Conservation (phyloP, 2,329 filamentous ascomycete species). For the Botrytis medusae region DNA sequence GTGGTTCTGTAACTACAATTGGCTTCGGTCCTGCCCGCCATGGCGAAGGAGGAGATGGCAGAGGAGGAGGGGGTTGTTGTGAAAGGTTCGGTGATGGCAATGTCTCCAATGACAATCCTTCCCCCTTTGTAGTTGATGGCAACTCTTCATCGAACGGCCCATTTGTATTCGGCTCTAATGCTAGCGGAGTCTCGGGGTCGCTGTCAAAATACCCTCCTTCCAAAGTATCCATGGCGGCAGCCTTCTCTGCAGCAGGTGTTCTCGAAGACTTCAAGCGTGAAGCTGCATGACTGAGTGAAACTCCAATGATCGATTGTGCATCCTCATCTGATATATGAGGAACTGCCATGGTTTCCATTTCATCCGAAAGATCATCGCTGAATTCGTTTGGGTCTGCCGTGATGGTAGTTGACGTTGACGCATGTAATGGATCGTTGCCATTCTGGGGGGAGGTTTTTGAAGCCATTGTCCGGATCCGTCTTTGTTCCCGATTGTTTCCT, state of each 20-base stretch:
- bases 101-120: conserved; percentile 25
- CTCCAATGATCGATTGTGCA: conserved; percentile 59
- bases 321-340: conserved; percentile 47
- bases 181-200: conserved; percentile 38
- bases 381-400: conserved; percentile 22
- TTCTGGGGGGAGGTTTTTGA: not conserved
- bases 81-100: conserved; percentile 38
- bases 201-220: conserved; percentile 45
- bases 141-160: conserved; percentile 9
- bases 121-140: not conserved
- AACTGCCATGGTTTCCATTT: conserved; percentile 30
- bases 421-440: not conserved
- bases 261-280: conserved; percentile 55
- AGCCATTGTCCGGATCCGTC: conserved; percentile 20
- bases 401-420: conserved; percentile 20
- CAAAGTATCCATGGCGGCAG: conserved; percentile 54
- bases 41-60: conserved; percentile 35
- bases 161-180: conserved; percentile 14
- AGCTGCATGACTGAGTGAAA: conserved; percentile 56
- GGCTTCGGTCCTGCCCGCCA: conserved; percentile 47
- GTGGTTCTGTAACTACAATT: conserved; percentile 38
- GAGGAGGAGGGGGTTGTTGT: conserved; percentile 25
- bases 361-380: conserved; percentile 27
- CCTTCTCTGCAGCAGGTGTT: conserved; percentile 59
- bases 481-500: conserved; percentile 18